phyloP scores from a whole-genome alignment of 2,329 filamentous ascomycete genomes.

The Pseudopyrenochaeta lycopersici region DNA sequence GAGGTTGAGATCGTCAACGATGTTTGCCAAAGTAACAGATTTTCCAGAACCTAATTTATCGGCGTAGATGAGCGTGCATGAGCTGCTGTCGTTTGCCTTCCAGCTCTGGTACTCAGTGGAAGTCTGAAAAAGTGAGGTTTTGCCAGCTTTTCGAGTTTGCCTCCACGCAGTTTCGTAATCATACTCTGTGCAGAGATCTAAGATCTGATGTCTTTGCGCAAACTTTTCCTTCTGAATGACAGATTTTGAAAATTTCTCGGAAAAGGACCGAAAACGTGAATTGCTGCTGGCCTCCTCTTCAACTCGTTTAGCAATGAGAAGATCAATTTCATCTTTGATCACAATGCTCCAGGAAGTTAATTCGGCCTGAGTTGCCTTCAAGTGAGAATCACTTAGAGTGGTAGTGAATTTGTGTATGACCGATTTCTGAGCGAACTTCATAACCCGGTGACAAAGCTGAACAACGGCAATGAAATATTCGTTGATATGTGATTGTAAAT shows the following conservation, averaged over 20 bases:
- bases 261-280: conserved; percentile 31
- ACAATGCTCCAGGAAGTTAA: conserved; percentile 45
- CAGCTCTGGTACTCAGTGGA: conserved; percentile 38
- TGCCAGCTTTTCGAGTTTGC: conserved; percentile 52
- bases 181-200: conserved; percentile 55
- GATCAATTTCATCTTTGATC: conserved; percentile 49
- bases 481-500: conserved; percentile 45
- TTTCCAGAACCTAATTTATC: conserved; percentile 58
- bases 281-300: conserved; percentile 38
- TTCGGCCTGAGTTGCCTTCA: conserved; percentile 44
- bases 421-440: conserved; percentile 47
- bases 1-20: conserved; percentile 42
- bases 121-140: conserved; percentile 35
- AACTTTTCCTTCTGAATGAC: conserved; percentile 22
- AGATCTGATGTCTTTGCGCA: conserved; percentile 32
- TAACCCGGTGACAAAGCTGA: conserved; percentile 48
- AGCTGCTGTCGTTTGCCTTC: conserved; percentile 21
- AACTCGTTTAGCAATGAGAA: neutral
- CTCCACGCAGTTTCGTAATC: conserved; percentile 55
- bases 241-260: conserved; percentile 17
- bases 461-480: conserved; percentile 57
- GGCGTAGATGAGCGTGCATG: conserved; percentile 43
- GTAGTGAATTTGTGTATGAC: conserved; percentile 40
- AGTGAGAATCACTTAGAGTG: conserved; percentile 41
- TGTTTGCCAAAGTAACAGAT: conserved; percentile 56